Percentiles rank a stretch among this genome's conserved stretches.
Conservation (phyloP, 768 basidiomycete species). For the Termitomyces sp. region DNA sequence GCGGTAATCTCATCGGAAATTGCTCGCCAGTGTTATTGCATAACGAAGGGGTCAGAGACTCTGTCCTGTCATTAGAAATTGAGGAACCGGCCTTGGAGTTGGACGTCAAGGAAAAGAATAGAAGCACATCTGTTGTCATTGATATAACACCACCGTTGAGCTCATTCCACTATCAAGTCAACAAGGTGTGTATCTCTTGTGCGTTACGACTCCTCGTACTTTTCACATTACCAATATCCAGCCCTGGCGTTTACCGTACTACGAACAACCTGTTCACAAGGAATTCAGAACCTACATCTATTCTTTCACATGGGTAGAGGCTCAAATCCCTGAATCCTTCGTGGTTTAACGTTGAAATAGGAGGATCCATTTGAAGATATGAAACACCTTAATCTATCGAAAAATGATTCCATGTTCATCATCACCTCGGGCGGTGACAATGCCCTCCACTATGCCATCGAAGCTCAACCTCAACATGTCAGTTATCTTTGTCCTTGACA, state of each 20-base stretch:
- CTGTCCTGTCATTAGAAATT: slow-evolving; percentile 34
- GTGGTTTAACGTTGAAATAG: slow-evolving; percentile 19
- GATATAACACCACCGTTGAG: slow-evolving; percentile 50
- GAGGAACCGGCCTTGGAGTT: slow-evolving; percentile 26
- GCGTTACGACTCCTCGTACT: not conserved
- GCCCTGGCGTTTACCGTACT: slow-evolving; percentile 67
- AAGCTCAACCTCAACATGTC: slow-evolving; percentile 50
- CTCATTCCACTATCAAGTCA: slow-evolving; percentile 58
- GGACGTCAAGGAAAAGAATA: slow-evolving; percentile 19
- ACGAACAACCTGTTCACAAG: slow-evolving; percentile 63
- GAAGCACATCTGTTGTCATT: slow-evolving; percentile 23
- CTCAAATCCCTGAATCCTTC: not conserved
- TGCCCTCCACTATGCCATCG: slow-evolving; percentile 72
- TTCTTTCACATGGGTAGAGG: slow-evolving; percentile 52
- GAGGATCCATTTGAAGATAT: slow-evolving; percentile 78
- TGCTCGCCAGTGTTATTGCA: slow-evolving; percentile 33
- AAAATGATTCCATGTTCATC: slow-evolving; percentile 61
- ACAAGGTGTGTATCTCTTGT: slow-evolving; percentile 27
- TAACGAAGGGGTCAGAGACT: slow-evolving; percentile 27
- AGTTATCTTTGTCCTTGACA: slow-evolving; percentile 8
- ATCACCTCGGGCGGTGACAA: slow-evolving; percentile 81
- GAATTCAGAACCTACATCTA: slow-evolving; percentile 61
- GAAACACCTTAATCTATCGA: slow-evolving; percentile 49
- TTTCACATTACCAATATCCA: slow-evolving; percentile 14
- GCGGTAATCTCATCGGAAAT: slow-evolving; percentile 53